phyloP scores from a whole-genome alignment of 2,329 filamentous ascomycete species.

The Coniochaeta hoffmannii region DNA sequence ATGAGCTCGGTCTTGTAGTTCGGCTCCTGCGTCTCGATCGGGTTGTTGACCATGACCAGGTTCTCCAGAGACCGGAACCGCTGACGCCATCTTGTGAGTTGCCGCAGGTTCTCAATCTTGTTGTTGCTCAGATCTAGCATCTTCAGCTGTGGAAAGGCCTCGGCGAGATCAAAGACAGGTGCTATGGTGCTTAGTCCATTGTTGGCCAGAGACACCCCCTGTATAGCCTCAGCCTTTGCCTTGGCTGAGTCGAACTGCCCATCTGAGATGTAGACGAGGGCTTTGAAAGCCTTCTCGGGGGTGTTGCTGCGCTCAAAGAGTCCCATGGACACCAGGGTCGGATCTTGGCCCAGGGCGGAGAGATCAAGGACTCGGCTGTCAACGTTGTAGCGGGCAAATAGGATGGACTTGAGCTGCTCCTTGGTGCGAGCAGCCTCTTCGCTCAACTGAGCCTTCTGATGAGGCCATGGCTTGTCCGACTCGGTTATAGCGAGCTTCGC shows the following conservation, averaged over 20 bases:
- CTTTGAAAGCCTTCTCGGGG: slow-evolving; percentile 83
- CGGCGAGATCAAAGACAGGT: slow-evolving; percentile 66
- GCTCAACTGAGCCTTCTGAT: slow-evolving; percentile 31
- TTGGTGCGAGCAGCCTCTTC: slow-evolving; percentile 53
- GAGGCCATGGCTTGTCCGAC: slow-evolving; percentile 32
- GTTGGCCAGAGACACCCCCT: slow-evolving; percentile 72
- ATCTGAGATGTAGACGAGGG: slow-evolving; percentile 81
- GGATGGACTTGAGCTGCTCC: slow-evolving; percentile 60
- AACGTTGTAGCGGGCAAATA: slow-evolving; percentile 67
- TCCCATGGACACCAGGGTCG: slow-evolving; percentile 63
- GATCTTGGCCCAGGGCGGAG: slow-evolving; percentile 67
- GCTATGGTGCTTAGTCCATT: slow-evolving; percentile 70
- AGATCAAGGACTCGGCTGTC: slow-evolving; percentile 73
- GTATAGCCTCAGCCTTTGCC: slow-evolving; percentile 69
- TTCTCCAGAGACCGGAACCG: slow-evolving; percentile 76
- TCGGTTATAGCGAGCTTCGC: slow-evolving; percentile 49
- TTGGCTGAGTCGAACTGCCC: slow-evolving; percentile 63
- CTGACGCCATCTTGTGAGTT: slow-evolving; percentile 67
- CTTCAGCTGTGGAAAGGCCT: slow-evolving; percentile 76
- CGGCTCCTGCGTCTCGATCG: slow-evolving; percentile 54
- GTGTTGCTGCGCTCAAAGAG: slow-evolving; percentile 66
- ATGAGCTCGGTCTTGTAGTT: slow-evolving; percentile 62
- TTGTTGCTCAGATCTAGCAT: slow-evolving; percentile 88
- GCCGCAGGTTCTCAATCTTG: slow-evolving; percentile 59
- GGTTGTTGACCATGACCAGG: slow-evolving; percentile 70